phyloP scores from a whole-genome alignment of 768 basidiomycete species.

The Pulveroboletus frians region DNA sequence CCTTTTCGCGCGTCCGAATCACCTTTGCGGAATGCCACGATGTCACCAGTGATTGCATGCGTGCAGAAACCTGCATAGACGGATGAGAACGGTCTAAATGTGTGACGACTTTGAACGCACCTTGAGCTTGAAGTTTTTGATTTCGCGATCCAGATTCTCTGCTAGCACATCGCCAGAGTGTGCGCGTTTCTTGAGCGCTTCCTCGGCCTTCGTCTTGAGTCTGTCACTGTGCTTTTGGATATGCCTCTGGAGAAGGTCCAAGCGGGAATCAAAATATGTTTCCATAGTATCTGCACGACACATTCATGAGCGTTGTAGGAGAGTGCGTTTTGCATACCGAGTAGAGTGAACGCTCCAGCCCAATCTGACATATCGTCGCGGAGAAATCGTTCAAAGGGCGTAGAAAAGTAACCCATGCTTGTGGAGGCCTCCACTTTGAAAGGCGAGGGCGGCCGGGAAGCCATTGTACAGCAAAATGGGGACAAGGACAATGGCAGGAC shows the following conservation, averaged over 20 bases:
- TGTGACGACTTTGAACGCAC: constrained; percentile 35
- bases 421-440: constrained; percentile 28
- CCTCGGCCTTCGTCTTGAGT: constrained; percentile 77
- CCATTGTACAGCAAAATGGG: constrained; percentile 21
- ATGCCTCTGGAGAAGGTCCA: constrained; percentile 76
- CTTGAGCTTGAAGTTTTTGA: constrained; percentile 82
- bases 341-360: constrained; percentile 77
- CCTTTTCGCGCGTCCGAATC: constrained; percentile 74
- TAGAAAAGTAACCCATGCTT: constrained; percentile 54
- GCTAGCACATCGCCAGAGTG: constrained; percentile 57
- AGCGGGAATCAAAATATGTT: constrained; percentile 90
- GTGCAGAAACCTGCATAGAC: constrained; percentile 59
- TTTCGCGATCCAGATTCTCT: constrained; percentile 80
- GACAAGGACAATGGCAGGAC: constrained; percentile 15
- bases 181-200: constrained; percentile 62
- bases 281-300: constrained; percentile 73
- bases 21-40: constrained; percentile 94
- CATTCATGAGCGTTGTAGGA: neutral
- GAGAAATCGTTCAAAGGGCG: constrained; percentile 67
- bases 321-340: constrained; percentile 49
- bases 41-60: constrained; percentile 69
- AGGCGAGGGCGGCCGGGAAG: constrained; percentile 38
- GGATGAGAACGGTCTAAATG: constrained; percentile 4
- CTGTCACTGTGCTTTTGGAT: constrained; percentile 83
- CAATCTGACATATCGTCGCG: constrained; percentile 73